phyloP scores from a whole-genome alignment of 495 filamentous ascomycete species.

The Emericellopsis terricola region DNA sequence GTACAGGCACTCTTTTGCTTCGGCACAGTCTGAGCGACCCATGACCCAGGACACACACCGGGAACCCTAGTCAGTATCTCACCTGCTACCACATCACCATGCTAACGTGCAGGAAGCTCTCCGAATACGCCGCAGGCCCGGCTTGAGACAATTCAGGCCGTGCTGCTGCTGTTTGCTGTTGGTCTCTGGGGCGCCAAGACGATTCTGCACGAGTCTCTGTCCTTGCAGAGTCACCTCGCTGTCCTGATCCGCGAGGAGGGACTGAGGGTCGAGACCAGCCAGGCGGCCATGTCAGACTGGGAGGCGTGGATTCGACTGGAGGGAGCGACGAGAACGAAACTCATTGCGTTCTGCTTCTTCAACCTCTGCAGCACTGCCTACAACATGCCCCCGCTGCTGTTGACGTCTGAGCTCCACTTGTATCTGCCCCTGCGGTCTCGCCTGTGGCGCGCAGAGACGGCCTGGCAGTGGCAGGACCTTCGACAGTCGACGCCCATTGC shows the following conservation, averaged over 20 bases:
- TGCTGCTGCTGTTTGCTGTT: conserved; percentile 36
- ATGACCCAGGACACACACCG: conserved; percentile 33
- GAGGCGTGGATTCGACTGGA: conserved; percentile 41
- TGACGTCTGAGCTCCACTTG: conserved; percentile 44
- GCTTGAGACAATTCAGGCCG: conserved; percentile 36
- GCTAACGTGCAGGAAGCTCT: conserved; percentile 14
- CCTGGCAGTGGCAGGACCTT: conserved; percentile 32
- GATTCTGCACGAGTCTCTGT: conserved; percentile 36
- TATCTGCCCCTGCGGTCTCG: conserved; percentile 37
- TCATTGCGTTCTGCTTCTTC: conserved; percentile 39
- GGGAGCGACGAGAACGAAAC: conserved; percentile 33
- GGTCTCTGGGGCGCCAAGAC: conserved; percentile 38
- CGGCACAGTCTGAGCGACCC: conserved; percentile 28
- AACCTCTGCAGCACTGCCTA: conserved; percentile 40
- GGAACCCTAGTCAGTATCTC: conserved; percentile 29
- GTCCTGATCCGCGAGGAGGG: conserved; percentile 36
- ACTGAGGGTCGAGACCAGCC: conserved; percentile 20
- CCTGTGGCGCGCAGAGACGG: conserved; percentile 31
- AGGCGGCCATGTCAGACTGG: conserved; percentile 23
- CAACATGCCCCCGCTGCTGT: conserved; percentile 35
- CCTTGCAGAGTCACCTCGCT: conserved; percentile 33
- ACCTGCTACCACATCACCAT: conserved; percentile 7
- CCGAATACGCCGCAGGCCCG: conserved; percentile 33
- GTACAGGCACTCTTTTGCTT: conserved; percentile 31
- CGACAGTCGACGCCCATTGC: conserved; percentile 20